Evolutionary conservation across 2,329 filamentous ascomycete species (phyloP).

Genomic region (Colletotrichum sp.): DNA sequence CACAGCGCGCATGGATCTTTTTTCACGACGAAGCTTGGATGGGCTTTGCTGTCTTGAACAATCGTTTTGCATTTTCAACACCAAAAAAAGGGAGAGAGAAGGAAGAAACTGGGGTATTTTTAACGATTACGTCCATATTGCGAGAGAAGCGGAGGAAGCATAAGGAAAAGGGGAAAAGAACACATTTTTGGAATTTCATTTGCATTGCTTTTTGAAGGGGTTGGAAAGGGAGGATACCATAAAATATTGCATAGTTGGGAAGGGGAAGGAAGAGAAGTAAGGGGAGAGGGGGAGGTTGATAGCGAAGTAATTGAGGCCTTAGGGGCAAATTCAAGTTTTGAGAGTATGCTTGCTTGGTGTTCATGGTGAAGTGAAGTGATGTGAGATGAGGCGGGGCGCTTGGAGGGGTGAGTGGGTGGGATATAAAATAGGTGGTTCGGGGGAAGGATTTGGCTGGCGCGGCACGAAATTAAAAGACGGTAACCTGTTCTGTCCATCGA

Average conservation of each 20-base stretch:
- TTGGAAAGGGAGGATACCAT: not conserved
- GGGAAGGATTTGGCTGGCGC: fast-evolving
- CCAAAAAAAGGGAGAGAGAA: not conserved
- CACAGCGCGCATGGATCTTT: not conserved
- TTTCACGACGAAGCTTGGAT: not conserved
- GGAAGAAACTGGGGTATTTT: not conserved
- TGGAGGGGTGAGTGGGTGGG: not conserved
- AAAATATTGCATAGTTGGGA: not conserved
- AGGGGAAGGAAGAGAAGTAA: not conserved
- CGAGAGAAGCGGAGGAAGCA: not conserved
- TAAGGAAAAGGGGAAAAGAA: not conserved
- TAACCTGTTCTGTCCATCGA: too few species aligned
- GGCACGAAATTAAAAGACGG: too few species aligned
- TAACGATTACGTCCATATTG: not conserved
- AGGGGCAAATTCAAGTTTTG: not conserved
- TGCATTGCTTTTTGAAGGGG: not conserved
- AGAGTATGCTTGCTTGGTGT: not conserved
- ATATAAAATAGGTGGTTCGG: fast-evolving
- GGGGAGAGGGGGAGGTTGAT: not conserved
- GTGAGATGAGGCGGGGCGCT: not conserved
- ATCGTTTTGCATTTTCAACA: not conserved
- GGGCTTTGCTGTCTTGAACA: not conserved
- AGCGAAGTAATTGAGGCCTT: not conserved
- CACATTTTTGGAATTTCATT: not conserved
- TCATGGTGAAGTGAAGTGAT: not conserved